Evolutionary conservation across 148 eudicot species (phyloP), one percentile per base, ranked within the genome.

Genomic region (Dianthus caryophyllus): DNA sequence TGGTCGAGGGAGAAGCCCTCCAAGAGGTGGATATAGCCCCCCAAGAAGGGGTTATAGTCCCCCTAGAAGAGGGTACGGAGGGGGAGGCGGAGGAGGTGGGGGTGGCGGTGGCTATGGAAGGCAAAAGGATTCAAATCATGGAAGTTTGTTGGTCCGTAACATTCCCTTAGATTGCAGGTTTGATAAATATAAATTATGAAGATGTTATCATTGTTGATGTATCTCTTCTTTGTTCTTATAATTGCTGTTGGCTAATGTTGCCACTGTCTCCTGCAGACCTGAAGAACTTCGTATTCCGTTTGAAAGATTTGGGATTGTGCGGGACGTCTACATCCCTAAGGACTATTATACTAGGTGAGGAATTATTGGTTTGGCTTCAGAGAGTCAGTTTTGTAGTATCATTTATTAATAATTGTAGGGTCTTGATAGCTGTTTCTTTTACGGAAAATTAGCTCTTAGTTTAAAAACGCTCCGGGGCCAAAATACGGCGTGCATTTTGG

Each of bases 261-360:
- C 8, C 69, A 66, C 36, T 77, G 30, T 12, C 67, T 13, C 62
- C 2, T 79, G 64, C 71, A 88, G 95, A 76, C 81, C 90, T 60
- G 95, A 88, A 61, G 95, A 88, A 72, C 95, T 88, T 68, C 83
- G 95, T 39, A 73, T 77, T 71, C 87, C 88, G 36, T 88, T 88
- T 78, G 95, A 85, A 79, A 80, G 90, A 50, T 88, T 75, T 79
- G 95, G 95, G 68, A 65, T 78, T 61, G 90, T 88, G 33, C 82
- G 90, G 72, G 95, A 88, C 72, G 90, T 88, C 24, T 88, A 88
- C 69, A 76, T 88, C 61, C 90, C 95, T 1, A 88, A 78, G 79
- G 84, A 88, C 62, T 88, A 84, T 57, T 84, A 85, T 61, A 78
- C 90, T 13, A 86, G 90, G 95, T 88, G 82, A 80, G 90, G 22